Evolutionary conservation across 1,284 basidiomycete species (phyloP), one percentile per base, ranked within the genome.

Genomic region (Melampsora americana): DNA sequence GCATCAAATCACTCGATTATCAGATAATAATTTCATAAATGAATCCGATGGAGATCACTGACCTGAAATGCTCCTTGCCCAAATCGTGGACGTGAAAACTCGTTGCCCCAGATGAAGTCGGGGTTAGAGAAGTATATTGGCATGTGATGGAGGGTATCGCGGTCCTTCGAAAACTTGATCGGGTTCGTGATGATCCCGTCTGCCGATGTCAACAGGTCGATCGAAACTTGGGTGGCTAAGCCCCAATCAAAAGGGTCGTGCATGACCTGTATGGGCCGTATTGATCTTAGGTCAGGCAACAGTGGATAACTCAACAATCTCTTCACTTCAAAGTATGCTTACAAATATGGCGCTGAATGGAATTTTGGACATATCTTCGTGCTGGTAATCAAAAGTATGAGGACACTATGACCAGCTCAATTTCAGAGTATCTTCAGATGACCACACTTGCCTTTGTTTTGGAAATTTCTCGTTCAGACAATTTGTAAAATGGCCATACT

Each of bases 11-110:
- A 60, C 35, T 42, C n/a, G 42, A 32, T 18, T 16, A 59, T 59
- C 4, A 23, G 53, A 9, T 28, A n/a, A 12, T 23, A 23, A 59
- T 59, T 3, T n/a, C 42, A 44, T 14, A 14, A 12, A 23, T 16
- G 46, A 56, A 3, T n/a, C 3, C 11, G 1, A n/a, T 39, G n/a
- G n/a, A 60, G 61, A 66, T 50, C 53, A 53, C 2, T 23, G 11
- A 73, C 70, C 62, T 73, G 70, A 66, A 73, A 66, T 32, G 70
- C 70, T 26, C 70, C 70, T 66, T 73, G 70, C 23, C 70, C 70
- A 42, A 73, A 66, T 23, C 70, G 70, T 65, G 70, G 70, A 9
- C 70, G n/a, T 0, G 62, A 56, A 62, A 65, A 73, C 50, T 73
- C 70, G 42, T 73, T 73, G 14, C 61, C 48, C 70, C 70, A 73